These are phyloP conservation scores for Coprinopsis cinerea DNA, from an alignment of 768 basidiomycete genomes.

Conservation along the genomic window DNA sequence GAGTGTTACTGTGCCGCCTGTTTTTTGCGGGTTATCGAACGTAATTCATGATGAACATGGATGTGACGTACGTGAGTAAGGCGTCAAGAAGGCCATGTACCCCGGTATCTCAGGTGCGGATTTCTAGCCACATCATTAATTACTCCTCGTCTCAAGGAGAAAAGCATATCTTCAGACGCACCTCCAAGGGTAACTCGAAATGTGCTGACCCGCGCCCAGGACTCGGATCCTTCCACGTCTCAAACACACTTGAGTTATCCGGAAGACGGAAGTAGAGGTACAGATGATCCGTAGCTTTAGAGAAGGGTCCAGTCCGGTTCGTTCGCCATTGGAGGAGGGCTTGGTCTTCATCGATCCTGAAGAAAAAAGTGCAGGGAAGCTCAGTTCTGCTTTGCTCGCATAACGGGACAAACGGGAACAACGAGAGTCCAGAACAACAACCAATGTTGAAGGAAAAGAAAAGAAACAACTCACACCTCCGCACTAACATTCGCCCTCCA, in stretches of 20 bases:
- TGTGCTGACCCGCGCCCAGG: slow-evolving; percentile 17
- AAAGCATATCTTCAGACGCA: slow-evolving; percentile 14
- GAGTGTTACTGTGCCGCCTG: slow-evolving; percentile 15
- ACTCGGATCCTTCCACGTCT: not conserved
- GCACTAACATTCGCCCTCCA: not conserved
- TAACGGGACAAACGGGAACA: too few relatives aligned
- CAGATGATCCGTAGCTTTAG: not conserved
- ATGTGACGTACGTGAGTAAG: not conserved
- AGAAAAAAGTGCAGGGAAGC: too few relatives aligned
- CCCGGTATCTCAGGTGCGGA: not conserved
- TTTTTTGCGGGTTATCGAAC: not conserved
- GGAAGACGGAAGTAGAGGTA: not conserved
- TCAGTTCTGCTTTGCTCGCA: too few relatives aligned
- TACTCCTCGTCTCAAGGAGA: not conserved
- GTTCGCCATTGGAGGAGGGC: not conserved
- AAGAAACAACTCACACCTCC: not conserved
- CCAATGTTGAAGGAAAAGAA: too few relatives aligned
- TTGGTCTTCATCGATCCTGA: not conserved
- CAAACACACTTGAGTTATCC: not conserved
- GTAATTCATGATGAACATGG: not conserved
- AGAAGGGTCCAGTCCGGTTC: not conserved
- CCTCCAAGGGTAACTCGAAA: slow-evolving; percentile 27
- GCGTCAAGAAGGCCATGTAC: not conserved
- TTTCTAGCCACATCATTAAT: not conserved
- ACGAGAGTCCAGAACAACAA: too few relatives aligned